A percentile compares a stretch with the other conserved stretches of the same genome.
Conservation (phyloP, 2,329 filamentous ascomycete genomes). For the Bisporella sp. region DNA sequence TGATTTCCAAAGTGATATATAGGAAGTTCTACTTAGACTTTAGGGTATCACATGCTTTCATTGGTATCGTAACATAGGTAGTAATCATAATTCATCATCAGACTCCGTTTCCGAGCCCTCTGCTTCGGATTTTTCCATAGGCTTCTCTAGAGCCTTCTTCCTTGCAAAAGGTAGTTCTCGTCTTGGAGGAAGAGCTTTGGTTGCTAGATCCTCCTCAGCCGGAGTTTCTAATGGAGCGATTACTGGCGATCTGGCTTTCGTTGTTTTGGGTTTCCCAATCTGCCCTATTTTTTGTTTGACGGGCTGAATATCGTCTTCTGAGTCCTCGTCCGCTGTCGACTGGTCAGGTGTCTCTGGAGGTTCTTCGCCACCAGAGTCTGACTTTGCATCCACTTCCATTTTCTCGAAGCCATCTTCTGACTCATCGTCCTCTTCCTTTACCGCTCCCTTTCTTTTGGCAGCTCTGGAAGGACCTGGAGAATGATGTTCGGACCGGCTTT, state of each 20-base stretch:
- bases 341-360: constrained; percentile 13
- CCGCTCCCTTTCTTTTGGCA: constrained; percentile 42
- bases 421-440: constrained; percentile 17
- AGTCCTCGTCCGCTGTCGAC: constrained; percentile 17
- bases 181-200: constrained; percentile 10
- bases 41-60: too few relatives aligned
- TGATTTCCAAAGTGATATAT: constrained; percentile 1
- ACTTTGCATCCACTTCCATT: constrained; percentile 41
- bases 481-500: constrained; percentile 4
- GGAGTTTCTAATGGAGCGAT: neutral
- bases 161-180: constrained; percentile 15
- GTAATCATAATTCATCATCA: constrained; percentile 22
- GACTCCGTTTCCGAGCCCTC: constrained; percentile 25
- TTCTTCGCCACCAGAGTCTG: constrained; percentile 6
- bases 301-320: constrained; percentile 4
- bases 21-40: too few relatives aligned
- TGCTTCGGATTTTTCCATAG: constrained; percentile 4
- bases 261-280: neutral
- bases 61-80: constrained; percentile 4
- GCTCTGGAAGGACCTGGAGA: constrained; percentile 31
- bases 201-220: constrained; percentile 1
- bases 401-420: constrained; percentile 36
- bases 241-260: neutral
- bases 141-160: constrained; percentile 5
- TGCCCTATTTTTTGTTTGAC: constrained; percentile 3